Base-by-base conservation (phyloP, 1,284 basidiomycete genomes). In the Ceraceosorus guamensis region DNA sequence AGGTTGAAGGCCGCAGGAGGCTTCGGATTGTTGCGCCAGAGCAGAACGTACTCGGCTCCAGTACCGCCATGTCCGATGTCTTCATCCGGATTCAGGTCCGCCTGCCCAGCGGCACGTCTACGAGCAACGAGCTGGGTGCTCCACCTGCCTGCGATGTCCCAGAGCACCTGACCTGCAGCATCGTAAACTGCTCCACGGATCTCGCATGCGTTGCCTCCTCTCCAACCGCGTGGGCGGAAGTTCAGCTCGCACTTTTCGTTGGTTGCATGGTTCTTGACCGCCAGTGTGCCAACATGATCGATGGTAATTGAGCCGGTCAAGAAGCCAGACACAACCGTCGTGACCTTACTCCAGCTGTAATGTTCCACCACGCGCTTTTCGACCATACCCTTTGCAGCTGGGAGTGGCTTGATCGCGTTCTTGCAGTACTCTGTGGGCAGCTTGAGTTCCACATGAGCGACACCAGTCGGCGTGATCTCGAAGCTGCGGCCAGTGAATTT, bases 81-180 rank as follows among this genome's bases (percentile, higher is more conserved):
- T 43, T 72, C 82, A 67, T 92, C 90, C 0, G 90, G 88, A 59
- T 88, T 83, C 8, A 96, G 81, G 37, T 82, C 82, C 3, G 83
- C 85, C 13, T 80, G 77, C 10, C 82, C 83, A 2, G 83, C 81
- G 5, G 85, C 87, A 2, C 84, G 83, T 13, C 83, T 82, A 30
- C 91, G 84, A 11, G 90, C 91, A 54, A 97, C 87, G 43, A 98
- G 84, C 76, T 96, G 93, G 52, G 86, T 88, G 76, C 89, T 91
- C 93, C 93, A 98, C 8, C 91, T 83, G 7, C 93, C 93, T 0
- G 92, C 91, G 63, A 97, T 91, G 62, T 96, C 91, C 79, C 92
- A 91, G 0, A 80, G 82, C 44, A 85, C 79, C 33, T 82, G 80
- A 10, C 88, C 91, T 0, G 79, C 69, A 1, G 82, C 77, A 70